These are phyloP conservation scores for Xylariaceae sp. DNA, from an alignment of 2,329 filamentous ascomycete species.

Conservation along the genomic window DNA sequence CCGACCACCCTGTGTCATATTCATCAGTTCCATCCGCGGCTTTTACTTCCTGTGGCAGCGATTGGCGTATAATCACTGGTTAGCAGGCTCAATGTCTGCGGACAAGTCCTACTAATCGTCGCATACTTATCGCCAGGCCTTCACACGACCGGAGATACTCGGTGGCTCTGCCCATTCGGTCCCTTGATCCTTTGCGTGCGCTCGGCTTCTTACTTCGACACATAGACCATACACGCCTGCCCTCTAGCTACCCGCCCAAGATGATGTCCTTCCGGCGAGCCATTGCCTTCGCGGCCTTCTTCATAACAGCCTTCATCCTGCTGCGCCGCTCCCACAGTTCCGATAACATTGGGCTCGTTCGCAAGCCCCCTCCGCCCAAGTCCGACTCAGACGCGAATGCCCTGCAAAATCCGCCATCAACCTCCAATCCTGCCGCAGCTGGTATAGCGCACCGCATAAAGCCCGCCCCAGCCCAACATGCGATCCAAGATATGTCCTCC, in stretches of 20 bases:
- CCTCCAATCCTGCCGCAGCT: conserved; percentile 14
- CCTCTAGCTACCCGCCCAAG: conserved; percentile 17
- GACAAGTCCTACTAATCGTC: too few species aligned
- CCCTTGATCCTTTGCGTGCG: too few species aligned
- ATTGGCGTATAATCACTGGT: too few species aligned
- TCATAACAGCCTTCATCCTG: conserved; percentile 34
- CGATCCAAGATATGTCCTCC: conserved; percentile 66
- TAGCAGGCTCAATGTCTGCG: too few species aligned
- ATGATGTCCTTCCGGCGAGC: conserved; percentile 36
- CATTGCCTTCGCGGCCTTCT: conserved; percentile 32
- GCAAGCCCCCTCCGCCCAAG: conserved; percentile 27
- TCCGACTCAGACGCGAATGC: conserved; percentile 17
- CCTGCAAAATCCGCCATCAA: conserved; percentile 21
- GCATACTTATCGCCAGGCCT: too few species aligned
- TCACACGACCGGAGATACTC: too few species aligned
- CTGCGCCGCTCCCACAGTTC: conserved; percentile 33
- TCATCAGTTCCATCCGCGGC: too few species aligned
- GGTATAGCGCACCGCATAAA: conserved; percentile 18
- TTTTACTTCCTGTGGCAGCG: too few species aligned
- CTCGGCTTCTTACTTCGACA: too few species aligned
- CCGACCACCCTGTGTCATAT: too few species aligned
- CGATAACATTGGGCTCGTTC: conserved; percentile 24
- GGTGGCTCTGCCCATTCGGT: too few species aligned
- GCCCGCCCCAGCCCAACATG: conserved; percentile 54
- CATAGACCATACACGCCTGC: background rate